Evolutionary conservation across 495 filamentous ascomycete genomes (phyloP).

Genomic region (Aspergillus egyptiacus): DNA sequence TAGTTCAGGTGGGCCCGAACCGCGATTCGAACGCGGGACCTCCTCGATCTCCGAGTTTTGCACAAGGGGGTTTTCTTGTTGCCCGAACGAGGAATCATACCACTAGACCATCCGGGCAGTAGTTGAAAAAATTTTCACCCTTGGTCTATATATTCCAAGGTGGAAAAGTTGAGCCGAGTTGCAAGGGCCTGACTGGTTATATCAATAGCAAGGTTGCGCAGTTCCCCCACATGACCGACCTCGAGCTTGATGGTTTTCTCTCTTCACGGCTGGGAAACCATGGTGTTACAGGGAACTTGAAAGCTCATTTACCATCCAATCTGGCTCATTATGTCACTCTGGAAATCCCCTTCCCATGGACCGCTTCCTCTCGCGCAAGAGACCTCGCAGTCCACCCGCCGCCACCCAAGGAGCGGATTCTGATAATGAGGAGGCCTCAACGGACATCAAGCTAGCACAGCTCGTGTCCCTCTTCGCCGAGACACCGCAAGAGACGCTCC

Average conservation of each 20-base stretch:
- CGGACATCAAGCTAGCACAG: constrained; percentile 81
- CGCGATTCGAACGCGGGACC: too few relatives aligned
- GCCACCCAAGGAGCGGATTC: background rate
- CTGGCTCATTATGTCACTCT: background rate
- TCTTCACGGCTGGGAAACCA: too few relatives aligned
- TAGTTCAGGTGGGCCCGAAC: too few relatives aligned
- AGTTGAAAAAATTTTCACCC: too few relatives aligned
- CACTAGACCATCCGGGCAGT: too few relatives aligned
- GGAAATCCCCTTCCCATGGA: constrained; percentile 43
- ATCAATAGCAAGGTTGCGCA: constrained; percentile 32
- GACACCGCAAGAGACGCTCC: constrained; percentile 55
- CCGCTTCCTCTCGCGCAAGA: constrained; percentile 50
- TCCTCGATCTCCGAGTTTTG: too few relatives aligned
- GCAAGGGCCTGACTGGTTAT: constrained; percentile 34
- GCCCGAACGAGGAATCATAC: too few relatives aligned
- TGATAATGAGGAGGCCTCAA: constrained; percentile 56
- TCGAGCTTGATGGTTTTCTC: background rate
- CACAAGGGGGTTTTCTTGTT: too few relatives aligned
- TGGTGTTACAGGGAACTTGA: too few relatives aligned
- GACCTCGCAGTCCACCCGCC: constrained; percentile 27
- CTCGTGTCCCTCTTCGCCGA: constrained; percentile 69
- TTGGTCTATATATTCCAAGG: background rate
- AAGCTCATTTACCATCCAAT: background rate
- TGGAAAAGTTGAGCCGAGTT: background rate
- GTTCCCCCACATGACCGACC: too few relatives aligned